These are phyloP conservation scores for Candida silvatica DNA, from an alignment of 805 yeast species.

Conservation along the genomic window DNA sequence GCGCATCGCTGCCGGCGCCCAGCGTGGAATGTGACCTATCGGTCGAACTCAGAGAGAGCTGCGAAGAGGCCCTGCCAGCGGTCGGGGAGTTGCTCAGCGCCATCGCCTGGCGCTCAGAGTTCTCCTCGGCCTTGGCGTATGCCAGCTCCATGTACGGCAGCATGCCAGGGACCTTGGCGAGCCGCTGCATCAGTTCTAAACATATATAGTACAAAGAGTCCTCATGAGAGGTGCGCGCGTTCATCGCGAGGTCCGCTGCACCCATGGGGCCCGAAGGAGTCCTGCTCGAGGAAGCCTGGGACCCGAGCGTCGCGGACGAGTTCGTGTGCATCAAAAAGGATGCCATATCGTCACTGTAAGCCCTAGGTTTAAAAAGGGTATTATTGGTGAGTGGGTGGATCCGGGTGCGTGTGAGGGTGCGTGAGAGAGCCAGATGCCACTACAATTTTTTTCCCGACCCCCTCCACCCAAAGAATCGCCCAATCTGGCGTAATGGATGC, in stretches of 20 bases:
- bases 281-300: conserved; percentile 16
- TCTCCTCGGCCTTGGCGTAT: conserved; percentile 53
- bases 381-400: conserved; percentile 1
- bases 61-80: conserved; percentile 3
- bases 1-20: background rate
- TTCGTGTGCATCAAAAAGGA: conserved; percentile 18
- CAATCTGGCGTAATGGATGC: no score
- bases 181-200: conserved; percentile 40
- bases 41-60: background rate
- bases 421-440: background rate
- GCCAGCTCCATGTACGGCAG: conserved; percentile 60
- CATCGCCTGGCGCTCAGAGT: conserved; percentile 64
- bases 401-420: no score
- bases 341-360: conserved; percentile 9
- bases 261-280: conserved; percentile 38
- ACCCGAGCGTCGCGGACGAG: conserved; percentile 8
- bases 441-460: background rate
- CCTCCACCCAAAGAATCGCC: no score
- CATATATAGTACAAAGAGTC: conserved; percentile 71
- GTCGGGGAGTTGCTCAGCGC: conserved; percentile 9
- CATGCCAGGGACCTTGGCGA: conserved; percentile 58
- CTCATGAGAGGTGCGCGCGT: conserved; percentile 48
- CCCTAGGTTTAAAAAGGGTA: no score
- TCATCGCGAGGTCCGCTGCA: conserved; percentile 43
- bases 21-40: conserved; percentile 1